Evolutionary conservation across 768 basidiomycete genomes (phyloP).

Genomic region (Kwoniella shandongensis): DNA sequence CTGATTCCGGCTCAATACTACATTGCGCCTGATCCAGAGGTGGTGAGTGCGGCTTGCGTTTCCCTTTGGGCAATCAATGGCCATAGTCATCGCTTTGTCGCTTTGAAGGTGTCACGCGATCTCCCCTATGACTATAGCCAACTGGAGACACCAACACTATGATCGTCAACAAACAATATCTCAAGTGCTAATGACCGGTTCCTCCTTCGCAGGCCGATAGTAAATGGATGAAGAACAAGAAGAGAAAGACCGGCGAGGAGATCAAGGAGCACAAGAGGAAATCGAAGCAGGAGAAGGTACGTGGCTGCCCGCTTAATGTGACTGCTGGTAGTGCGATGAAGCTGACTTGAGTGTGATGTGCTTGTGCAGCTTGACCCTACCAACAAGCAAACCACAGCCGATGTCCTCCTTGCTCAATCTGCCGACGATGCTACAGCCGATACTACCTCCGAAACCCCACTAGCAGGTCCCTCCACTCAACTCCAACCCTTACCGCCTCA

Average conservation of each 20-base stretch:
- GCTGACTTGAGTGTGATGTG: no score
- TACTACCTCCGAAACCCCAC: background rate
- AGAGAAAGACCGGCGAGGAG: constrained; percentile 77
- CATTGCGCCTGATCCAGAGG: constrained; percentile 67
- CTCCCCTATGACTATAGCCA: no score
- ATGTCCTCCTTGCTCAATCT: constrained; percentile 65
- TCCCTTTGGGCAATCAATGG: background rate
- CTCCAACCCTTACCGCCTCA: constrained; percentile 46
- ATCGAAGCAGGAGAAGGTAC: constrained; percentile 80
- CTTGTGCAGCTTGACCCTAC: constrained; percentile 80
- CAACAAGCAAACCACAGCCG: constrained; percentile 75
- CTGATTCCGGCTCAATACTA: constrained; percentile 91
- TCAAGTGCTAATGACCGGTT: no score
- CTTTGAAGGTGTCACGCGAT: background rate
- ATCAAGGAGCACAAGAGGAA: constrained; percentile 86
- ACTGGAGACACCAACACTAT: no score
- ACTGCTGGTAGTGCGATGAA: no score
- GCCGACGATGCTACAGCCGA: constrained; percentile 43
- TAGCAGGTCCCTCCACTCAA: constrained; percentile 14
- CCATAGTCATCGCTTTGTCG: background rate
- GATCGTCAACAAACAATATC: no score
- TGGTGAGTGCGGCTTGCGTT: constrained; percentile 56
- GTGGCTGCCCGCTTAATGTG: no score
- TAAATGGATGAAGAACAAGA: constrained; percentile 68
- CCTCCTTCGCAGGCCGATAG: constrained; percentile 46